Base-by-base conservation (phyloP, 2,329 filamentous ascomycete genomes). In the Cryphonectria nitschkei region DNA sequence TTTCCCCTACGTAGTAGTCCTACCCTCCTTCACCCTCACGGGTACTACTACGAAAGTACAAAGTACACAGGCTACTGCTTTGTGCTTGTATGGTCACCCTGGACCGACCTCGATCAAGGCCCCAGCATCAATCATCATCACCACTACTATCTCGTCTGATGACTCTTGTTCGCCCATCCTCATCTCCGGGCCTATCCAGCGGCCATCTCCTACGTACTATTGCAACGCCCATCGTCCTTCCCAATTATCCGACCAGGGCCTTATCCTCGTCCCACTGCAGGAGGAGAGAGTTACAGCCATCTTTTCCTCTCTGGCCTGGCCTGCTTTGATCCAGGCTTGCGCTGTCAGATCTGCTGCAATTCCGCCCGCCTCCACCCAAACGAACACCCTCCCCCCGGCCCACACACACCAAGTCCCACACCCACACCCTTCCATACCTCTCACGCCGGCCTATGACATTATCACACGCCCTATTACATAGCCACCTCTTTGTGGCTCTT, bases 401-500 rank as follows among this genome's bases (percentile, higher is more conserved):
- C 34, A 34, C 37, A 56, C 69, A 68, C 60, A 58, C 65, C 39
- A 22, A 34, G 3, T 34, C 34, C 34, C 41, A 19, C 41, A 50
- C 29, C 29, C 39, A 13, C 66, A 56, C 70, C 22, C 39, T 7
- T 52, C 39, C 70, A 65, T 60, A 26, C 22, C n/a, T n/a, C 14
- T 39, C 8, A 46, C 22, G 22, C 39, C 56, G 56, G 68, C 61
- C 65, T 68, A 72, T 72, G 71, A 73, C 69, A 71, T 68, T 69
- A 73, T 73, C 67, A 73, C 56, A 66, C 67, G 64, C 32, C 64
- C 32, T 62, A 69, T 71, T 73, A 69, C 69, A 71, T 73, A 73
- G 69, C 69, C 71, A 66, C 67, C 64, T 43, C 63, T 7, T 43
- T 11, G 61, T 43, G 41, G 29, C 26, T 52, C 26, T n/a, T n/a